Base-by-base conservation (phyloP, 306 rosid genomes). In the Quercus aquifolioides region DNA sequence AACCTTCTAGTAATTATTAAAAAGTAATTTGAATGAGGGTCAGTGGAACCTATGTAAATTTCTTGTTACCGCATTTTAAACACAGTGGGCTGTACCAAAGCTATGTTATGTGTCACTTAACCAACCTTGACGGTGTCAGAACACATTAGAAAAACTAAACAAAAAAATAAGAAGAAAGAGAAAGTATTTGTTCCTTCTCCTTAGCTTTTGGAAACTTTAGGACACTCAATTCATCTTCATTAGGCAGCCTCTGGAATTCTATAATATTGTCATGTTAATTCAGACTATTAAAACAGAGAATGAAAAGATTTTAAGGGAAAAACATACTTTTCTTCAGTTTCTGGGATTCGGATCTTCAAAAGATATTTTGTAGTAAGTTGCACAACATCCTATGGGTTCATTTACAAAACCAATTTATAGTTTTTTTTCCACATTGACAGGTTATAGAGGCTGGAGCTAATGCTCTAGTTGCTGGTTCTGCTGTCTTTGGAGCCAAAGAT, bases 381-480 rank as follows among this genome's bases (percentile, higher is more conserved):
- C 43, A 49, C 13, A 18, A 10, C 14, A 19, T 28, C 28, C 23
- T 64, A 25, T 10, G 33, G 6, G 60, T 79, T 76, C 59, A 72
- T 63, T 76, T 83, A 52, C 65, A 43, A 49, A 71, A 20, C 59
- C 67, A 78, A 76, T 58, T 77, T 81, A 74, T 49, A 25, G 73
- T 63, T 74, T 69, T 80, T 80, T 78, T 54, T 59, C 79, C 71
- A 20, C 19, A 72, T 21, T 80, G 90, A 74, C 84, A 96, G 99
- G 99, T 93, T 74, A 96, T 96, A 71, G 98, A 96, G 86, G 99
- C 99, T 35, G 99, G 99, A 86, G 99, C 99, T 33, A 96, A 96
- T 81, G 99, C 99, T 82, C 79, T 96, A 23, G 99, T 96, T 77
- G 98, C 94, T 74, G 99, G 99, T 78, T 93, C 98, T 64, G 99